Evolutionary conservation across 176 grass and related monocot genomes (phyloP).

Genomic region (Urochloa ruziziensis): DNA sequence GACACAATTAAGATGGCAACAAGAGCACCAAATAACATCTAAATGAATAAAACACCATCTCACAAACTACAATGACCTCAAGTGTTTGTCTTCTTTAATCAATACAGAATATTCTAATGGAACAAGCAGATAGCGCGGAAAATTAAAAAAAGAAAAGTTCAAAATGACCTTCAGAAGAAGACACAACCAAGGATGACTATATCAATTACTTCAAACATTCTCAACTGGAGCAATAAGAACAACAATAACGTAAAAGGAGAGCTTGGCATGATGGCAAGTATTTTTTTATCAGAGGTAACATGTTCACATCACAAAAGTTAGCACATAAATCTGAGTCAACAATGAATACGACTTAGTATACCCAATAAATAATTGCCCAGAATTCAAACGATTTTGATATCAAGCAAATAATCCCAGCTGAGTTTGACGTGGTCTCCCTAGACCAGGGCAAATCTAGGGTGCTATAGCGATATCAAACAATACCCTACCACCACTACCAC

Average conservation of each 20-base stretch:
- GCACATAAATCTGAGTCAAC: not conserved
- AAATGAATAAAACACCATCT: not conserved
- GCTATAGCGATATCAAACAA: not conserved
- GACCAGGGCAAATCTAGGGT: constrained; percentile 1
- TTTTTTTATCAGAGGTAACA: not conserved
- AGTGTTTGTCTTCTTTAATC: not conserved
- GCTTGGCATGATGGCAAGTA: not conserved
- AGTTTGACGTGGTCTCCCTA: not conserved
- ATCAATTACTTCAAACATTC: constrained; percentile 8
- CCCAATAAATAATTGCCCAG: not conserved
- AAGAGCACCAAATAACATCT: not conserved
- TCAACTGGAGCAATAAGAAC: not conserved
- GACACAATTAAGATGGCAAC: not conserved
- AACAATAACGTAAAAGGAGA: not conserved
- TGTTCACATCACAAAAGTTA: not conserved
- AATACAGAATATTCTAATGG: not conserved
- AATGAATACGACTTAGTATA: not conserved
- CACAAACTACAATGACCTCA: constrained; percentile 21
- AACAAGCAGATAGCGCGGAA: not conserved
- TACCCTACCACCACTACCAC: not conserved
- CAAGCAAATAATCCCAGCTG: constrained; percentile 5
- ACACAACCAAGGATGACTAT: not conserved
- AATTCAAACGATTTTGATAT: not conserved
- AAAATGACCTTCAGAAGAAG: not conserved
- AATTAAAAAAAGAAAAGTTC: not conserved